Percentiles rank a stretch among this genome's conserved stretches.
phyloP scores from a whole-genome alignment of 139 green algal genomes.

The Trebouxia sp. region DNA sequence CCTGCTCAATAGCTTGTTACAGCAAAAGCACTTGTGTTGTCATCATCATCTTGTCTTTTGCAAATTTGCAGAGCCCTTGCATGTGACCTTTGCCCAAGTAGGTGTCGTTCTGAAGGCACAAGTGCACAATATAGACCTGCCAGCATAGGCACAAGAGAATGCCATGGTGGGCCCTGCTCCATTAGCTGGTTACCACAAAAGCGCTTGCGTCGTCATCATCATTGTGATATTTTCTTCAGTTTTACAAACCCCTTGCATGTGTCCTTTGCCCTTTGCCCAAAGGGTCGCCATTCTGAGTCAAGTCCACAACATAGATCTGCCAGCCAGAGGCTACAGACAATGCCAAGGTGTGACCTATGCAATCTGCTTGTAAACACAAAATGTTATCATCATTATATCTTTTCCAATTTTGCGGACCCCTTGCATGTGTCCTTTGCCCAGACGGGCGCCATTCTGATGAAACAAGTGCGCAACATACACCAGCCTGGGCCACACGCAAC shows the following conservation, averaged over 20 bases:
- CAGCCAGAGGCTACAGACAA: slow-evolving; percentile 67
- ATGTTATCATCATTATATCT: not conserved
- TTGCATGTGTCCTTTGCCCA: not conserved
- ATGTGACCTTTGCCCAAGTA: not conserved
- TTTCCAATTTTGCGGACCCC: not conserved
- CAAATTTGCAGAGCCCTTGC: not conserved
- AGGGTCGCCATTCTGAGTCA: slow-evolving; percentile 87
- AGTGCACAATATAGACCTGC: not conserved
- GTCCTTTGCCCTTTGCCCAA: slow-evolving; percentile 75
- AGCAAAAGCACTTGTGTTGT: not conserved
- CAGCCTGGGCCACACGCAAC: too few relatives aligned
- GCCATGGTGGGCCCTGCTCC: too few relatives aligned
- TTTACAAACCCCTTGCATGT: slow-evolving; percentile 70
- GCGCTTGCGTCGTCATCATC: too few relatives aligned
- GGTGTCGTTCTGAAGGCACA: not conserved
- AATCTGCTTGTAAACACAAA: not conserved
- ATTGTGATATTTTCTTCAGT: too few relatives aligned
- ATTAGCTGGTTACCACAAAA: too few relatives aligned
- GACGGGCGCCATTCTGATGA: not conserved
- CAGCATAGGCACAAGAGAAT: too few relatives aligned
- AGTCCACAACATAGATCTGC: slow-evolving; percentile 76
- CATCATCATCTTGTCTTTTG: not conserved
- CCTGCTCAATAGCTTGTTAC: not conserved
- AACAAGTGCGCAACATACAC: not conserved
- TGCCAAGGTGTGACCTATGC: slow-evolving; percentile 42